Evolutionary conservation across 1,139 yeast genomes (phyloP).

Genomic region (Taphrina betulina): DNA sequence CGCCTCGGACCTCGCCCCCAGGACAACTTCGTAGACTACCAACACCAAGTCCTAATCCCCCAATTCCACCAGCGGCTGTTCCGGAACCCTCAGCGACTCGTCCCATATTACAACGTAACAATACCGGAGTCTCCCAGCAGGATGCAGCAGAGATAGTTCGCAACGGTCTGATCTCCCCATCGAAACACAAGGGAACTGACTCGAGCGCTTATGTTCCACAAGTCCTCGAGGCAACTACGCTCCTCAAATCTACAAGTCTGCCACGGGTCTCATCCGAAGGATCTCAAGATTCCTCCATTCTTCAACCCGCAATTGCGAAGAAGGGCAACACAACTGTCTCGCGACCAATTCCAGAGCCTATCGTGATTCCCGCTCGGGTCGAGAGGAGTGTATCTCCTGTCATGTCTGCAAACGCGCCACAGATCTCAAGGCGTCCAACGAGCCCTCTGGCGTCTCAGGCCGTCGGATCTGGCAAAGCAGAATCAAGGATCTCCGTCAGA

Average conservation of each 20-base stretch:
- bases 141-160: constrained; percentile 12
- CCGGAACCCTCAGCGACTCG: no score
- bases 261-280: neutral
- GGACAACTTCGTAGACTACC: neutral
- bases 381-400: neutral
- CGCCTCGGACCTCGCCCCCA: neutral
- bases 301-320: neutral
- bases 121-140: constrained; percentile 5
- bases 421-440: neutral
- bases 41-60: no score
- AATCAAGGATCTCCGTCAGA: neutral
- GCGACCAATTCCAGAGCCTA: neutral
- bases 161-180: no score
- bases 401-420: neutral
- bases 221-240: neutral
- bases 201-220: constrained; percentile 2
- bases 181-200: constrained; percentile 1
- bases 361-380: neutral
- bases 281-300: neutral
- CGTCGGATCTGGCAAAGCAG: neutral
- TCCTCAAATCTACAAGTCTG: neutral
- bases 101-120: neutral
- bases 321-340: neutral
- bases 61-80: no score
- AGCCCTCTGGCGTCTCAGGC: neutral